phyloP scores from a whole-genome alignment of 2,329 filamentous ascomycete species.

The Bipolaris bicolor region DNA sequence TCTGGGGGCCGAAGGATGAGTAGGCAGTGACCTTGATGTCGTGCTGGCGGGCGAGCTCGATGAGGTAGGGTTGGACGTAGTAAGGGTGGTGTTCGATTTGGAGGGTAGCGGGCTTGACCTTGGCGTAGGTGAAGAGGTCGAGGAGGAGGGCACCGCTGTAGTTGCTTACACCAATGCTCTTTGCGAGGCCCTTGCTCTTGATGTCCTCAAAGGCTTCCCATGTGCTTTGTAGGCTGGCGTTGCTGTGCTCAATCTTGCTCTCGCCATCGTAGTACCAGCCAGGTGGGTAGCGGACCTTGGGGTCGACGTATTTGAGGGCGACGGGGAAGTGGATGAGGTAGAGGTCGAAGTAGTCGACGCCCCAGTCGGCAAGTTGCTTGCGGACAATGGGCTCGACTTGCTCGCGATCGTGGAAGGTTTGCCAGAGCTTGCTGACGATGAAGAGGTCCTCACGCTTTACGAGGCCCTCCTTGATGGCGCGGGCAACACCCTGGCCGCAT shows the following conservation, averaged over 20 bases:
- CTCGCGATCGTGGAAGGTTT: conserved; percentile 84
- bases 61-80: conserved; percentile 43
- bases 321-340: conserved; percentile 87
- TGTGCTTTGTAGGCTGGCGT: conserved; percentile 43
- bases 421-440: conserved; percentile 93
- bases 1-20: conserved; percentile 56
- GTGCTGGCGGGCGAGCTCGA: conserved; percentile 44
- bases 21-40: conserved; percentile 46
- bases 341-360: conserved; percentile 49
- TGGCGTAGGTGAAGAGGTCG: conserved; percentile 61
- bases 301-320: conserved; percentile 66
- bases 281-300: conserved; percentile 45
- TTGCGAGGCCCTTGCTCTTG: conserved; percentile 42
- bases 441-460: conserved; percentile 74
- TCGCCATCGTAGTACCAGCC: conserved; percentile 46
- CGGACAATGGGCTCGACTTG: conserved; percentile 77
- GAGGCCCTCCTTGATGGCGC: conserved; percentile 48
- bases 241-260: conserved; percentile 48
- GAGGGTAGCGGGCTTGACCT: conserved; percentile 43
- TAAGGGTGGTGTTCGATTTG: conserved; percentile 51
- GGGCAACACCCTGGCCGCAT: conserved; percentile 45
- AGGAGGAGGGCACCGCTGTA: conserved; percentile 54
- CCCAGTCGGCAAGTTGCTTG: conserved; percentile 53
- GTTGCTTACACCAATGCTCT: conserved; percentile 48
- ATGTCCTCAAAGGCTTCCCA: conserved; percentile 52